These are phyloP conservation scores for Eucalyptus erythrocorys DNA, from an alignment of 345 rosid genomes.

Conservation along the genomic window DNA sequence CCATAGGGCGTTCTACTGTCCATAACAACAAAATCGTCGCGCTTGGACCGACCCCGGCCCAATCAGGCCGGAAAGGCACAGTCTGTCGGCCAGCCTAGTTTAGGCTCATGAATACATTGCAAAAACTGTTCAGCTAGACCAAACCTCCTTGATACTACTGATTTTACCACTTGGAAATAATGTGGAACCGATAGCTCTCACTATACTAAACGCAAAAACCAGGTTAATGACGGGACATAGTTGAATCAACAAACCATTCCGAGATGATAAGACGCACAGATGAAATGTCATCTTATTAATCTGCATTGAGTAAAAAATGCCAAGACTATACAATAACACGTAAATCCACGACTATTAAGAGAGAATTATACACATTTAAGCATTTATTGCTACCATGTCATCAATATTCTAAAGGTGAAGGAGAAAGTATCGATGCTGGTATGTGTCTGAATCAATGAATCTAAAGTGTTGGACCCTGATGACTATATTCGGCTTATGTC, in stretches of 20 bases:
- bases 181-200: background rate
- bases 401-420: background rate
- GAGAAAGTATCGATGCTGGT: background rate
- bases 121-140: background rate
- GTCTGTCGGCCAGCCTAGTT: background rate
- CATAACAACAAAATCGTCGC: background rate
- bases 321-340: background rate
- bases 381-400: background rate
- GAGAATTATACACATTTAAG: background rate
- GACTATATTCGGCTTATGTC: constrained; percentile 66
- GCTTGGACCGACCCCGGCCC: background rate
- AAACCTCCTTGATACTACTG: background rate
- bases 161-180: background rate
- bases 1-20: background rate
- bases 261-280: background rate
- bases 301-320: background rate
- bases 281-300: background rate
- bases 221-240: background rate
- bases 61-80: background rate
- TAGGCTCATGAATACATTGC: background rate
- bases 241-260: background rate
- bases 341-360: background rate
- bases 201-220: background rate
- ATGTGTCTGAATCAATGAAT: background rate
- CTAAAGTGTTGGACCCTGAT: background rate